These are phyloP conservation scores for Adansonia grandidieri DNA, from an alignment of 441 rosid species.

Conservation along the genomic window DNA sequence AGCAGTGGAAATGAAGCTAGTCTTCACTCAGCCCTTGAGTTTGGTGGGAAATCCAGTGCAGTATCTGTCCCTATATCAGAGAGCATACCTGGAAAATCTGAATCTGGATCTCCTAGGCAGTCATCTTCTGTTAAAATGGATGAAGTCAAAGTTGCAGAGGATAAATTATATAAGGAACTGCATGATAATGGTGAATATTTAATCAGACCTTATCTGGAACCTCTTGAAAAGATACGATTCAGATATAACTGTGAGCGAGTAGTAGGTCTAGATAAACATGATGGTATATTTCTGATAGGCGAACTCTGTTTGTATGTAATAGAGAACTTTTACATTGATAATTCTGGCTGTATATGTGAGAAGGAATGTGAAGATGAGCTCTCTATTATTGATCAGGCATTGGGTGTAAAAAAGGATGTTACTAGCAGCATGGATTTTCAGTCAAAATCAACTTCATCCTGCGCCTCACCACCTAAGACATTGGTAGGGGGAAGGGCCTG, in stretches of 20 bases:
- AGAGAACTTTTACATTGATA: constrained; percentile 92
- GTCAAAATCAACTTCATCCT: constrained; percentile 87
- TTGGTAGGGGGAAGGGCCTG: constrained; percentile 97
- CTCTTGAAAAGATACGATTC: constrained; percentile 88
- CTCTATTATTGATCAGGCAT: constrained; percentile 99
- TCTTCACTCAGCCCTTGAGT: constrained; percentile 95
- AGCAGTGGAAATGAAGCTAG: constrained; percentile 77
- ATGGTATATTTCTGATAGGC: constrained; percentile 98
- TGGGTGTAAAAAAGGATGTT: constrained; percentile 96
- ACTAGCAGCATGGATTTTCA: constrained; percentile 79
- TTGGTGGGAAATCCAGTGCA: constrained; percentile 84
- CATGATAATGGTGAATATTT: constrained; percentile 97
- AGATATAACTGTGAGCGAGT: constrained; percentile 98
- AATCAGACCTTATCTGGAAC: constrained; percentile 98
- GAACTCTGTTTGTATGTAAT: constrained; percentile 91
- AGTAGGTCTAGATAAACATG: constrained; percentile 98
- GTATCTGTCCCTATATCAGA: constrained; percentile 78
- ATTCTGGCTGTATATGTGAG: constrained; percentile 90
- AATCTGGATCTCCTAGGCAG: constrained; percentile 82
- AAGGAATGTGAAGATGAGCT: constrained; percentile 98
- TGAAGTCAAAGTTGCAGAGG: constrained; percentile 65
- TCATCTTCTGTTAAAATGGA: constrained; percentile 72
- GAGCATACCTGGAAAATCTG: constrained; percentile 76
- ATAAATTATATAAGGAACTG: constrained; percentile 86
- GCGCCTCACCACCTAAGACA: constrained; percentile 64